These are phyloP conservation scores for Calonectria pseudoreteaudii DNA, from an alignment of 2,329 filamentous ascomycete species.

Conservation along the genomic window DNA sequence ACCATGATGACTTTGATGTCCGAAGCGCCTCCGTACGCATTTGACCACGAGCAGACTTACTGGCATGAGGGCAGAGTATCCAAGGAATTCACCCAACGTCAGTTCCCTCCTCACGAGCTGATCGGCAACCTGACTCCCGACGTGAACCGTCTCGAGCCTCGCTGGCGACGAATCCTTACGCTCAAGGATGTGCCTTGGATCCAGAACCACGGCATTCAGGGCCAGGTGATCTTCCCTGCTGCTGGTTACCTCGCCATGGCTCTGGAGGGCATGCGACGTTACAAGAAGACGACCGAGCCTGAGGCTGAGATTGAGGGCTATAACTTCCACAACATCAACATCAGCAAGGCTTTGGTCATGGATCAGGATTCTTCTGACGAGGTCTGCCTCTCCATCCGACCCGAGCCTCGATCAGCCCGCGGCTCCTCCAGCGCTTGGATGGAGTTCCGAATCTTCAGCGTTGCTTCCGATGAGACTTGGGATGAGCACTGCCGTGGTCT, in stretches of 20 bases:
- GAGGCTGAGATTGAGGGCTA: constrained; percentile 8
- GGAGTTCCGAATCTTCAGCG: constrained; percentile 28
- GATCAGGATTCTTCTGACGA: constrained; percentile 9
- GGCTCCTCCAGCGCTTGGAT: constrained; percentile 21
- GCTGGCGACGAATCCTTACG: constrained; percentile 61
- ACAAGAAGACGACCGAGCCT: constrained; percentile 14
- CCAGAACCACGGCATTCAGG: constrained; percentile 67
- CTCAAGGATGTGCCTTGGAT: constrained; percentile 65
- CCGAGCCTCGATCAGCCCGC: constrained; percentile 23
- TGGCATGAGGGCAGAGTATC: constrained; percentile 1
- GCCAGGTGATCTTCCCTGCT: constrained; percentile 57
- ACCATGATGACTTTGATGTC: constrained; percentile 53
- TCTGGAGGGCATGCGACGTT: constrained; percentile 52
- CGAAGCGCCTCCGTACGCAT: constrained; percentile 11
- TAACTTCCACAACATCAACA: constrained; percentile 25
- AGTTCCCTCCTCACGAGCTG: constrained; percentile 22
- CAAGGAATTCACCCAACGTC: constrained; percentile 11
- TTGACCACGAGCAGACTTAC: neutral
- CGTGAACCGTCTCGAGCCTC: constrained; percentile 40
- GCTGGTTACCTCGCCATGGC: constrained; percentile 59
- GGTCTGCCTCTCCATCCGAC: constrained; percentile 18
- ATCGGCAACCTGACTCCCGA: constrained; percentile 19
- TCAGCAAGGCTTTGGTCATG: constrained; percentile 22
- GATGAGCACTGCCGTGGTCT: constrained; percentile 25
- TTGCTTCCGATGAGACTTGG: constrained; percentile 7